Evolutionary conservation across 2,329 filamentous ascomycete genomes (phyloP).

Genomic region (Xylariaceae sp.): DNA sequence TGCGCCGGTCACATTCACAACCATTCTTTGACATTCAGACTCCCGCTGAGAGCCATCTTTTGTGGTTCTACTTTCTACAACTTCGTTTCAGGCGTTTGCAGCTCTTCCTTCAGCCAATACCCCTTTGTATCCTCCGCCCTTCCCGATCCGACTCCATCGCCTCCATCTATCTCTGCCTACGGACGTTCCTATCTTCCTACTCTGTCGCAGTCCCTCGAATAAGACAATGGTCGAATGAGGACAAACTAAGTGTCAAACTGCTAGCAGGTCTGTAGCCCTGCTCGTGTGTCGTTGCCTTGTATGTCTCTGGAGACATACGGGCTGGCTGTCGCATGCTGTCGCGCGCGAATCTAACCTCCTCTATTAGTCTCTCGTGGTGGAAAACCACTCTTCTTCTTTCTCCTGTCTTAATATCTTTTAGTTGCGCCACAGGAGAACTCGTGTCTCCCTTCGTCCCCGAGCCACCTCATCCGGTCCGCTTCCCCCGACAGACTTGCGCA

Average conservation of each 20-base stretch:
- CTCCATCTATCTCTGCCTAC: not conserved
- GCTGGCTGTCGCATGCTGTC: not conserved
- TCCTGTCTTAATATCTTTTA: not conserved
- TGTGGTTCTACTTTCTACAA: not conserved
- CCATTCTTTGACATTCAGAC: not conserved
- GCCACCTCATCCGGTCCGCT: not conserved
- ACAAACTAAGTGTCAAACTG: not conserved
- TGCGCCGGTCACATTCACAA: not conserved
- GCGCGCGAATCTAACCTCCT: not conserved
- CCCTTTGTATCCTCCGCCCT: slow-evolving; percentile 15
- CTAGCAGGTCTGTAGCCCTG: slow-evolving; percentile 2
- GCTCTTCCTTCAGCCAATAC: slow-evolving; percentile 14
- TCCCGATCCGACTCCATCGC: slow-evolving; percentile 13
- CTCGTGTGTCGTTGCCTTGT: not conserved
- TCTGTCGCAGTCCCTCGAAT: not conserved
- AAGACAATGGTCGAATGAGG: slow-evolving; percentile 4
- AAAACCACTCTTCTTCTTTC: not conserved
- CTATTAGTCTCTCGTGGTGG: not conserved
- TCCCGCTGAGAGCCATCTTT: not conserved
- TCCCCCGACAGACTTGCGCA: not conserved
- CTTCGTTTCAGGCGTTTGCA: slow-evolving; percentile 3
- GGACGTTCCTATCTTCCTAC: not conserved
- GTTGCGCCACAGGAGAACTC: not conserved
- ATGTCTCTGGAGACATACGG: not conserved
- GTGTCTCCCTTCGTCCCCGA: not conserved